Percentiles rank a stretch among this genome's conserved stretches.
These are phyloP conservation scores for Mrakia gelida DNA, from an alignment of 768 basidiomycete genomes.

Conservation along the genomic window DNA sequence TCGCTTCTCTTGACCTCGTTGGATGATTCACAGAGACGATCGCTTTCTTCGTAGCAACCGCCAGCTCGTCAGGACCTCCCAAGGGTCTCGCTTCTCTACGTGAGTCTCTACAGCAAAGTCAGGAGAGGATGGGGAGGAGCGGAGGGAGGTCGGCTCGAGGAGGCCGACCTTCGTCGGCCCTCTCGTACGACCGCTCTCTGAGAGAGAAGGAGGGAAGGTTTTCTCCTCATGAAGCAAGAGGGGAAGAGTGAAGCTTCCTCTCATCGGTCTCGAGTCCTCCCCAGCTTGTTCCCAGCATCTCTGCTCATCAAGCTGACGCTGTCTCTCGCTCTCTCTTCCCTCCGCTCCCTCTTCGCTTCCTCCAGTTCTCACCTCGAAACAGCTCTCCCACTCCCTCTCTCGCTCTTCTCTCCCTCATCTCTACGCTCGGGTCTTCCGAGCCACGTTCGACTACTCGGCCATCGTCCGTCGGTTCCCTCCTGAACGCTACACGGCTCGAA, in stretches of 20 bases:
- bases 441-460: slow-evolving; percentile 62
- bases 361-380: slow-evolving; percentile 27
- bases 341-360: neutral
- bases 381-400: slow-evolving; percentile 49
- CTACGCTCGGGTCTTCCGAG: slow-evolving; percentile 64
- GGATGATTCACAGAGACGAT: neutral
- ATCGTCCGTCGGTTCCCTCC: slow-evolving; percentile 51
- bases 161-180: neutral
- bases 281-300: too few species aligned
- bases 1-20: neutral
- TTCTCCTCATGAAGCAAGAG: neutral
- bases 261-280: neutral
- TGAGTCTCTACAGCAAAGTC: neutral
- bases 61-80: neutral
- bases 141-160: neutral
- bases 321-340: slow-evolving; percentile 37
- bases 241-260: neutral
- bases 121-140: neutral
- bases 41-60: slow-evolving; percentile 21
- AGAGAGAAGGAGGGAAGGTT: neutral
- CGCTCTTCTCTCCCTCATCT: slow-evolving; percentile 59
- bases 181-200: neutral
- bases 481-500: slow-evolving; percentile 16
- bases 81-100: neutral
- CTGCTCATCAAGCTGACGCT: neutral